Base-by-base conservation (phyloP, 495 filamentous ascomycete species). In the Penicillium alfredii region DNA sequence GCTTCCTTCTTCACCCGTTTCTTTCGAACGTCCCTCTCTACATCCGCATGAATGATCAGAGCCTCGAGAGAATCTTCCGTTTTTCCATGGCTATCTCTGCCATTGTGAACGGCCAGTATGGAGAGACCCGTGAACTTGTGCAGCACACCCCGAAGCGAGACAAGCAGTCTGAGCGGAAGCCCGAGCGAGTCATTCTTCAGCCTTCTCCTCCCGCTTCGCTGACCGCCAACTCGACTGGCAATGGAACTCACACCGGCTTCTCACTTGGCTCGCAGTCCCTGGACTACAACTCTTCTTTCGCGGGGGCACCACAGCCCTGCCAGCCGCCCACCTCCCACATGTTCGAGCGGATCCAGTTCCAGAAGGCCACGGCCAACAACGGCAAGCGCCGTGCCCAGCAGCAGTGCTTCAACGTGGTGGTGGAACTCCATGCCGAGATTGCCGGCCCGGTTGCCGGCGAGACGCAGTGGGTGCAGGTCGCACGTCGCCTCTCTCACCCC, bases 341-440 rank as follows among this genome's bases (percentile, higher is more conserved):
- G 1, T 97, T 96, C 53, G 89, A 96, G 48, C 79, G 90, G 2
- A 94, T 96, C 27, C 90, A 97, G 51, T 97, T 97, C 71, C 94
- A 94, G 56, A 85, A 84, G 33, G 92, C 90, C 2, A 97, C 90
- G 1, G 88, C 88, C 3, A 97, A 97, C 65, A 97, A 97, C 43
- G 90, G 90, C 14, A 95, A 95, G 55, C 71, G 90, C 35, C 71
- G 90, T 28, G 88, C 90, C 0, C 84, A 86, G 8, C 90, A 96
- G 55, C 90, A 95, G 49, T 95, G 87, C 55, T 97, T 94, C 56
- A 88, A 93, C 45, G 71, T 97, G 18, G 76, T 95, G 18, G 83
- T 95, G 1, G 89, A 96, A 54, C 76, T 97, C 3, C 87, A 80
- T 47, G 90, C 82, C 15, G 84, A 95, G 44, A 68, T 92, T 6